Evolutionary conservation across 805 yeast genomes (phyloP).

Genomic region (Suhomyces kilbournensis): DNA sequence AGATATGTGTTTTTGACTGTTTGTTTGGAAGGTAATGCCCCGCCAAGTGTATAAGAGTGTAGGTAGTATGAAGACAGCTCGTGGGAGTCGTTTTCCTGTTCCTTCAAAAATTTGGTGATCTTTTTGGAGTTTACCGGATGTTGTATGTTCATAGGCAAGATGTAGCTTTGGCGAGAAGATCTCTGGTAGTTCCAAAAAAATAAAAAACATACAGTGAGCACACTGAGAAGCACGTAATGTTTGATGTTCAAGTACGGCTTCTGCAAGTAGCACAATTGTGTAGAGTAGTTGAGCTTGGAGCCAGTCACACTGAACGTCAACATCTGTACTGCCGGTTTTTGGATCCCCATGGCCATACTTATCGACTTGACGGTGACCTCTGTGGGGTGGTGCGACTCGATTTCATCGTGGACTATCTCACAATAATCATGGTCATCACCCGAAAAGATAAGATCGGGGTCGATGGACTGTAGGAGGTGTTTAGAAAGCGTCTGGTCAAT

Average conservation of each 20-base stretch:
- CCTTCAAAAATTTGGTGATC: conserved; percentile 27
- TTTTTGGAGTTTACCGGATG: conserved; percentile 20
- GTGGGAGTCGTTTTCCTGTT: conserved; percentile 17
- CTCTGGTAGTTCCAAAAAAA: conserved; percentile 30
- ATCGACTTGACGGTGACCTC: conserved; percentile 88
- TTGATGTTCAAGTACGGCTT: conserved; percentile 43
- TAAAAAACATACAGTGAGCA: conserved; percentile 24
- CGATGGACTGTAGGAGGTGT: conserved; percentile 13
- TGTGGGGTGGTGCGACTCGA: conserved; percentile 13
- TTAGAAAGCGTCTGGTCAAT: conserved; percentile 14
- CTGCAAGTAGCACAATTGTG: conserved; percentile 45
- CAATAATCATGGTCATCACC: conserved; percentile 72
- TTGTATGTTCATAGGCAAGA: conserved; percentile 18
- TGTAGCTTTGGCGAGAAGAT: conserved; percentile 24
- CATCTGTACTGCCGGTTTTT: conserved; percentile 45
- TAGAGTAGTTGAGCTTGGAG: conserved; percentile 23
- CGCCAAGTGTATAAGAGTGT: conserved; percentile 4
- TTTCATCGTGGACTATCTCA: conserved; percentile 55
- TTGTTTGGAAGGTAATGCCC: not conserved
- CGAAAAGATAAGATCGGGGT: conserved; percentile 21
- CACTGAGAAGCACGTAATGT: conserved; percentile 37
- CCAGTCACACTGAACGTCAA: conserved; percentile 18
- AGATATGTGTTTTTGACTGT: not conserved
- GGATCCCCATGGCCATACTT: conserved; percentile 91
- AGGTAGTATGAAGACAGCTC: conserved; percentile 7